phyloP scores from a whole-genome alignment of 768 basidiomycete species.

The Leccinum incarnatum region DNA sequence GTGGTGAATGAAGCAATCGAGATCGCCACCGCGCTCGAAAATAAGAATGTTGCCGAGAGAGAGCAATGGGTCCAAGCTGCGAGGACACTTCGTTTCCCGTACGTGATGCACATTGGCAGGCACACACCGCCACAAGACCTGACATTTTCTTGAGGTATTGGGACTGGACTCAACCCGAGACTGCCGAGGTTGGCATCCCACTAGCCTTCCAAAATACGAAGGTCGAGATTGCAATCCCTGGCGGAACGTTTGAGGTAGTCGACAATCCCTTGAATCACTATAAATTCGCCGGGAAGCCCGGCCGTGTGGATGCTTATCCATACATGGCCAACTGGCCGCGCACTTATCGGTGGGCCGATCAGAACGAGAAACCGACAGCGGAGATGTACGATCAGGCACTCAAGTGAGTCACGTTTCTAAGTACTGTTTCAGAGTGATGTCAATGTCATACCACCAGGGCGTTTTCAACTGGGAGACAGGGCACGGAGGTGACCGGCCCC shows the following conservation, averaged over 20 bases:
- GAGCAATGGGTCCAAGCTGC: conserved; percentile 15
- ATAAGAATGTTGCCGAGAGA: background rate
- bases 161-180: conserved; percentile 13
- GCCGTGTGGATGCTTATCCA: background rate
- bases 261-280: conserved; percentile 18
- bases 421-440: no score
- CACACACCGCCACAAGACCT: background rate
- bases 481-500: no score
- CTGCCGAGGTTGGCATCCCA: conserved; percentile 6
- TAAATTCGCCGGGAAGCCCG: conserved; percentile 2
- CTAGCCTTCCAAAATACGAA: background rate
- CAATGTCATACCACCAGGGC: conserved; percentile 1
- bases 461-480: background rate
- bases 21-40: conserved; percentile 10
- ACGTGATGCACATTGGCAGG: background rate
- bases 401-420: conserved; percentile 3
- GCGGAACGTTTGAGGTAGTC: no score
- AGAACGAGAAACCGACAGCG: background rate
- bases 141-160: conserved; percentile 10
- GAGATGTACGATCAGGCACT: conserved; percentile 13
- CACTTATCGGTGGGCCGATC: conserved; percentile 17
- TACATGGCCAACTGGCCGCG: conserved; percentile 11
- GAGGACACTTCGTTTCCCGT: conserved; percentile 18
- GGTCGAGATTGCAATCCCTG: background rate
- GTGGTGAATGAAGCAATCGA: conserved; percentile 13